A percentile compares a stretch with the other conserved stretches of the same genome.
phyloP scores from a whole-genome alignment of 2,329 filamentous ascomycete species.

The Rugonectria rugulosa region DNA sequence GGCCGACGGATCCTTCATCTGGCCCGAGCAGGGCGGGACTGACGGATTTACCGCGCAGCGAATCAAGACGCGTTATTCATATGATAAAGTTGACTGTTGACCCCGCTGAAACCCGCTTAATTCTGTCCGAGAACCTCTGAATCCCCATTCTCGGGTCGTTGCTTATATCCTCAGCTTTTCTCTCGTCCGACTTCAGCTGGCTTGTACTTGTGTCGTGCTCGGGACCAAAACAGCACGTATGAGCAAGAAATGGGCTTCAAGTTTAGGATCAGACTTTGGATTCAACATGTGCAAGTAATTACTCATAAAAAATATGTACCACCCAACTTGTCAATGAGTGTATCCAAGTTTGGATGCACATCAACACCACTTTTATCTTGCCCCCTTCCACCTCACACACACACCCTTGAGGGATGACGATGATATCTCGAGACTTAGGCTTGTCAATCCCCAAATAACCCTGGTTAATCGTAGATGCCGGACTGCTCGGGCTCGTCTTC shows the following conservation, averaged over 20 bases:
- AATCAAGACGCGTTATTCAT: not conserved
- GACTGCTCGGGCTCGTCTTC: not conserved
- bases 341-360: no score
- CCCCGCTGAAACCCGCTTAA: not conserved
- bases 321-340: no score
- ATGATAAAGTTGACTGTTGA: not conserved
- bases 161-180: slow-evolving; percentile 8
- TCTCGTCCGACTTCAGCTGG: not conserved
- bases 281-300: no score
- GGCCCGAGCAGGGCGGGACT: slow-evolving; percentile 5
- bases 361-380: no score
- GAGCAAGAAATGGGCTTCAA: no score
- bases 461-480: not conserved
- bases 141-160: slow-evolving; percentile 2
- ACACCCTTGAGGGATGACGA: no score
- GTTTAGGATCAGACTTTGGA: no score
- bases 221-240: not conserved
- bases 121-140: slow-evolving; percentile 9
- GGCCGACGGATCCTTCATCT: slow-evolving; percentile 15
- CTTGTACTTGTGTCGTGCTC: no score
- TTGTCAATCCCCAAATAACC: no score
- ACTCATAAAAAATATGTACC: no score
- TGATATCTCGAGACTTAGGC: no score
- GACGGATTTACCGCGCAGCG: not conserved
- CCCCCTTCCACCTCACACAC: no score